Percentiles rank a stretch among this genome's conserved stretches.
Evolutionary conservation across 345 rosid genomes (phyloP).

Genomic region (Acer saccharum): DNA sequence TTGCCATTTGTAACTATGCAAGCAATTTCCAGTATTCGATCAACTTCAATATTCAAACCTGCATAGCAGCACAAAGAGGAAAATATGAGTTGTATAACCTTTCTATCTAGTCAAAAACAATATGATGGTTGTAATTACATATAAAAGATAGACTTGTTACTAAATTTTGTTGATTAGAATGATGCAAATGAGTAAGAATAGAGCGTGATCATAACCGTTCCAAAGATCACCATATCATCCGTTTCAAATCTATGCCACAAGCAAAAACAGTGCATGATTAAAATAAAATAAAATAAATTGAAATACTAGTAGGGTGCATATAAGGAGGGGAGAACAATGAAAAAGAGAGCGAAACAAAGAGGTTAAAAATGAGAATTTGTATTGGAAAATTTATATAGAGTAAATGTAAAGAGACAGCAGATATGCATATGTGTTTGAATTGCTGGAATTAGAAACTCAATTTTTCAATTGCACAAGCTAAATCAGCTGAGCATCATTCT

Average conservation of each 20-base stretch:
- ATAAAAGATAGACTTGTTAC: not conserved
- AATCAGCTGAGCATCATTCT: no score
- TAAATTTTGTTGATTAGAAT: not conserved
- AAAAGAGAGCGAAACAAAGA: no score
- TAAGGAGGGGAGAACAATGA: not conserved
- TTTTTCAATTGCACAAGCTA: no score
- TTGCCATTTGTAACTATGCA: slow-evolving; percentile 87
- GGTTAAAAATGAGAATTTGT: no score
- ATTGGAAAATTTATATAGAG: no score
- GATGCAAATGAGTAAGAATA: not conserved
- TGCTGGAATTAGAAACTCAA: no score
- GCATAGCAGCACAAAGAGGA: slow-evolving; percentile 29
- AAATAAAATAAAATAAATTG: not conserved
- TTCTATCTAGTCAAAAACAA: not conserved
- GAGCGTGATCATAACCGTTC: not conserved
- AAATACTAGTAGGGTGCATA: not conserved
- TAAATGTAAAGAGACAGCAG: no score
- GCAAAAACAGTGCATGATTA: not conserved
- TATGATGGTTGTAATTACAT: not conserved
- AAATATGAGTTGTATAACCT: not conserved
- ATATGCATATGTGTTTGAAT: no score
- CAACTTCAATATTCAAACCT: slow-evolving; percentile 81
- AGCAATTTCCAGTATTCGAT: slow-evolving; percentile 91
- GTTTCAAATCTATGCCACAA: not conserved
- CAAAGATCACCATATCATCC: not conserved